These are phyloP conservation scores for Coniochaeta hoffmannii DNA, from an alignment of 2,329 filamentous ascomycete species.

Conservation along the genomic window DNA sequence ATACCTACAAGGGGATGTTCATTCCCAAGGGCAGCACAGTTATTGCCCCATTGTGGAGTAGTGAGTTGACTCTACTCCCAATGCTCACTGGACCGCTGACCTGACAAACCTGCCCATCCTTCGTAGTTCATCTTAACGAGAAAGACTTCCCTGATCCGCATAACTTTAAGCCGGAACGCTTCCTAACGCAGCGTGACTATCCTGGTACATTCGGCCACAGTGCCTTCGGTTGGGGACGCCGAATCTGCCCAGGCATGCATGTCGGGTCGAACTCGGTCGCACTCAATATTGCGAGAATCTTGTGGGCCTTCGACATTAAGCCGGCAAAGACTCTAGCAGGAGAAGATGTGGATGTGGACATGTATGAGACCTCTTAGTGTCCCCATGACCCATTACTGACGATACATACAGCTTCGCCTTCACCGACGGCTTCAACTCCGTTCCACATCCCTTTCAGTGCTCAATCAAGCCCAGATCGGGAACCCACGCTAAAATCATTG, in stretches of 20 bases:
- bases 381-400: neutral
- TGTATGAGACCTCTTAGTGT: constrained; percentile 16
- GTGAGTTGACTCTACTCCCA: constrained; percentile 20
- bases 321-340: constrained; percentile 22
- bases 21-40: constrained; percentile 34
- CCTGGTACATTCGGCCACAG: constrained; percentile 29
- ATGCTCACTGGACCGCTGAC: neutral
- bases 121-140: constrained; percentile 30
- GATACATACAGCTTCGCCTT: constrained; percentile 26
- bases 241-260: constrained; percentile 37
- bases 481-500: constrained; percentile 22
- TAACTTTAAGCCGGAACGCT: constrained; percentile 28
- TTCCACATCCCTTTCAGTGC: constrained; percentile 31
- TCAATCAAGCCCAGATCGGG: constrained; percentile 27
- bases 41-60: constrained; percentile 33
- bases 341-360: constrained; percentile 26
- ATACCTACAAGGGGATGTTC: constrained; percentile 33
- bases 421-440: constrained; percentile 34
- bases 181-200: constrained; percentile 24
- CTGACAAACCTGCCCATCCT: neutral
- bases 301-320: constrained; percentile 45
- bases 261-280: constrained; percentile 42
- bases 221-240: constrained; percentile 32
- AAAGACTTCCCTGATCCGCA: constrained; percentile 31
- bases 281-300: constrained; percentile 35